Evolutionary conservation across 1,139 yeast genomes (phyloP).

Genomic region (Candida sp.): DNA sequence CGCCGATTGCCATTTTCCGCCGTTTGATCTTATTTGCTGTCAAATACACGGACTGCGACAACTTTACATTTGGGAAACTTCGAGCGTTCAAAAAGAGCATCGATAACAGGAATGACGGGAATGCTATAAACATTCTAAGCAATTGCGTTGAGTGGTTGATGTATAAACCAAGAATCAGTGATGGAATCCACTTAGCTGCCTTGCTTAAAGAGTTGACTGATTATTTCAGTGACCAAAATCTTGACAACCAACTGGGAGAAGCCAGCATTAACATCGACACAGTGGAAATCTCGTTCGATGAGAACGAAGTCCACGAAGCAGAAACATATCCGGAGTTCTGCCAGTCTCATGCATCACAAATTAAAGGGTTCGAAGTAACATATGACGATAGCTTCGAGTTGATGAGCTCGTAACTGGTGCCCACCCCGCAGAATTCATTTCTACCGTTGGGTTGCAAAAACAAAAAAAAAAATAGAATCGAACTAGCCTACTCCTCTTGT

Average conservation of each 20-base stretch:
- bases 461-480: not conserved
- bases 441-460: conserved; percentile 8
- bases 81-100: conserved; percentile 9
- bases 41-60: conserved; percentile 19
- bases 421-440: no score
- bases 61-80: conserved; percentile 5
- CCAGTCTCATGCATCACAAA: conserved; percentile 2
- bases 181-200: not conserved
- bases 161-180: conserved; percentile 6
- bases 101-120: conserved; percentile 7
- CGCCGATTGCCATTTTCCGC: conserved; percentile 18
- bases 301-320: conserved; percentile 1
- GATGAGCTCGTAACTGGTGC: not conserved
- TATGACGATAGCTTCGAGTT: conserved; percentile 1
- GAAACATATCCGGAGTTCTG: conserved; percentile 7
- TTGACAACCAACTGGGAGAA: not conserved
- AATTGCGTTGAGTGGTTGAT: conserved; percentile 15
- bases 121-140: conserved; percentile 1
- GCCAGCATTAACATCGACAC: not conserved
- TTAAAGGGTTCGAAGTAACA: conserved; percentile 10
- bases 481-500: not conserved
- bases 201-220: not conserved
- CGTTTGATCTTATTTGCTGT: conserved; percentile 29
- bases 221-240: not conserved
- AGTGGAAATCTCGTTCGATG: conserved; percentile 6